Conservation (phyloP, 108 stramenopile species). For the Nitzschia sp. region DNA sequence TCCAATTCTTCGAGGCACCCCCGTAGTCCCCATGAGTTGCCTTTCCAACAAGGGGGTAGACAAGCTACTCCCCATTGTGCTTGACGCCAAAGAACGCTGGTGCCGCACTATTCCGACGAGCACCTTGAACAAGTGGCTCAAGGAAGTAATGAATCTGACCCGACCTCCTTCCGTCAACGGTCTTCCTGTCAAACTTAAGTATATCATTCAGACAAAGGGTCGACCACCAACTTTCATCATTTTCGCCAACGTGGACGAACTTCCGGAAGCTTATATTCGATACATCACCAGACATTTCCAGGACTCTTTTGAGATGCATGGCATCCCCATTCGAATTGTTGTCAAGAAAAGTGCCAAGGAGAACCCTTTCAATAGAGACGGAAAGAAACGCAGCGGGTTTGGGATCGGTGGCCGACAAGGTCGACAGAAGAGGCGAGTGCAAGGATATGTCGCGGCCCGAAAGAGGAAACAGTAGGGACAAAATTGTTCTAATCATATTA, state of each 20-base stretch:
- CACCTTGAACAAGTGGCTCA: conserved; percentile 79
- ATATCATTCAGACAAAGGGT: conserved; percentile 83
- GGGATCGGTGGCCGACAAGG: conserved; percentile 72
- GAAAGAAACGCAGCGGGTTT: conserved; percentile 40
- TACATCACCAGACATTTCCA: conserved; percentile 82
- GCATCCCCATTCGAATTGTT: conserved; percentile 77
- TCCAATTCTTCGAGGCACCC: conserved; percentile 81
- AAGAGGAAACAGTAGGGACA: conserved; percentile 3
- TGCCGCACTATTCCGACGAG: conserved; percentile 66
- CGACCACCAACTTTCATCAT: conserved; percentile 88
- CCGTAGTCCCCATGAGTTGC: conserved; percentile 79
- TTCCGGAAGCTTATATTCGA: conserved; percentile 70
- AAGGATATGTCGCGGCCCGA: conserved; percentile 14
- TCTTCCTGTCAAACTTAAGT: conserved; percentile 64
- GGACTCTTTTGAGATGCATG: conserved; percentile 79
- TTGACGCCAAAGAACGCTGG: conserved; percentile 80
- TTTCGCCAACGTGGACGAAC: conserved; percentile 69
- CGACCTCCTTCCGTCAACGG: conserved; percentile 59
- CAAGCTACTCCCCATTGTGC: conserved; percentile 73
- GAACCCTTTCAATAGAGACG: conserved; percentile 58
- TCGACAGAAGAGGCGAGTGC: conserved; percentile 52
- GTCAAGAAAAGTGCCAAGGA: conserved; percentile 65
- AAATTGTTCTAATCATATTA: background rate
- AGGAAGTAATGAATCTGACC: conserved; percentile 62
- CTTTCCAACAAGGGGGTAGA: conserved; percentile 60